A percentile compares a stretch with the other conserved stretches of the same genome.
Conservation (phyloP, 805 yeast species). For the Kluyveromyces starmeri region DNA sequence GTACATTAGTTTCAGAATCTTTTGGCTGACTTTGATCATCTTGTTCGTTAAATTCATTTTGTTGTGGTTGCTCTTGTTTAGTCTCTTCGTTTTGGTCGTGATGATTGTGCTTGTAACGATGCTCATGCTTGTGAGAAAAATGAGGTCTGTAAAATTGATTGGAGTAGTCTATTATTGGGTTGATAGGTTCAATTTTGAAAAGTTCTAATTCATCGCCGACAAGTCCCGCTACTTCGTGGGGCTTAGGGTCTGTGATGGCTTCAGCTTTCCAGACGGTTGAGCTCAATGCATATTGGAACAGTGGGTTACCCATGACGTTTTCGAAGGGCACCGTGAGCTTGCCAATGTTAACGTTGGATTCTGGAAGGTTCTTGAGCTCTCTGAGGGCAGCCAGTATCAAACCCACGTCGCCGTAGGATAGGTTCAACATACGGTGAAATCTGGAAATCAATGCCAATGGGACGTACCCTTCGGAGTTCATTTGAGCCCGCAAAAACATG, state of each 20-base stretch:
- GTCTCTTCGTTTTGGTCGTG: too few species aligned
- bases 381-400: conserved; percentile 26
- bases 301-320: conserved; percentile 2
- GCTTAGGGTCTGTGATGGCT: not conserved
- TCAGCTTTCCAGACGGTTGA: conserved; percentile 3
- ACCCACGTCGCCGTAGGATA: conserved; percentile 34
- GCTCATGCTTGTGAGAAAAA: too few species aligned
- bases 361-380: conserved; percentile 12
- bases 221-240: not conserved
- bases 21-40: too few species aligned
- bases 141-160: too few species aligned
- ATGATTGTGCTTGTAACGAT: too few species aligned
- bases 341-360: conserved; percentile 2
- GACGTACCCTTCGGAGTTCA: conserved; percentile 32
- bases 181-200: conserved; percentile 4
- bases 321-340: conserved; percentile 4
- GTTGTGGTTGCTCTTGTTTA: too few species aligned
- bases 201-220: conserved; percentile 4
- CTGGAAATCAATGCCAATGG: conserved; percentile 23
- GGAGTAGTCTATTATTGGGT: conserved; percentile 4
- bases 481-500: conserved; percentile 67
- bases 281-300: conserved; percentile 5
- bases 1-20: too few species aligned
- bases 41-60: too few species aligned
- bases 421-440: conserved; percentile 36